Evolutionary conservation across 495 filamentous ascomycete genomes (phyloP).

Genomic region (Neurospora pannonica): DNA sequence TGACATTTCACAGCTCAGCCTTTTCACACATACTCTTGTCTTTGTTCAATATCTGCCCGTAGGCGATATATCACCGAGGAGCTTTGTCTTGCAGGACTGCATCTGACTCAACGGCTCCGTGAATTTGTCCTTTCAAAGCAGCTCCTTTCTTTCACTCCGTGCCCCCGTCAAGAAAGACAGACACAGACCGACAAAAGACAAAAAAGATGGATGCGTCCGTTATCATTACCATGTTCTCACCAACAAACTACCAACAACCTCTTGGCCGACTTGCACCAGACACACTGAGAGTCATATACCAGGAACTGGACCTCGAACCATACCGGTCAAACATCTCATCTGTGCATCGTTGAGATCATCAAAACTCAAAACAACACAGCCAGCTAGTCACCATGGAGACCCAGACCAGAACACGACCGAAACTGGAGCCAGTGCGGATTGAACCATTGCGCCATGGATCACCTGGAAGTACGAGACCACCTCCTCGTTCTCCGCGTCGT

Average conservation of each 20-base stretch:
- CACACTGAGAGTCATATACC: neutral
- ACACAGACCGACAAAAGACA: neutral
- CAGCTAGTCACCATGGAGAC: slow-evolving; percentile 16
- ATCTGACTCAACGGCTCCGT: slow-evolving; percentile 16
- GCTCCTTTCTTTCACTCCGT: slow-evolving; percentile 12
- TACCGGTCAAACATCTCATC: neutral
- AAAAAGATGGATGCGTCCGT: neutral
- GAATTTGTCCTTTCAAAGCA: neutral
- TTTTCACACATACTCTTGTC: neutral
- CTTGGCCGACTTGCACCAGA: neutral
- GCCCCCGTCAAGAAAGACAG: neutral
- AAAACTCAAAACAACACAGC: neutral
- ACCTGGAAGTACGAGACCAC: slow-evolving; percentile 3
- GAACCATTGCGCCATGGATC: slow-evolving; percentile 10
- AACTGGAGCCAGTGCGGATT: slow-evolving; percentile 31
- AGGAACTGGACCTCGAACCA: neutral
- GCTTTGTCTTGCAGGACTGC: slow-evolving; percentile 20
- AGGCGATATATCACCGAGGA: slow-evolving; percentile 3
- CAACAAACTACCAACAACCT: neutral
- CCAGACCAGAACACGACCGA: slow-evolving; percentile 20
- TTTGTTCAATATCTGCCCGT: neutral
- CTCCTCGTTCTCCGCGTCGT: slow-evolving; percentile 15
- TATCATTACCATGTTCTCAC: neutral
- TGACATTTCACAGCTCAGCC: neutral
- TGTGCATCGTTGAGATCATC: neutral